Evolutionary conservation across 2,329 filamentous ascomycete species (phyloP).

Genomic region (Sporothrix brunneoviolacea): DNA sequence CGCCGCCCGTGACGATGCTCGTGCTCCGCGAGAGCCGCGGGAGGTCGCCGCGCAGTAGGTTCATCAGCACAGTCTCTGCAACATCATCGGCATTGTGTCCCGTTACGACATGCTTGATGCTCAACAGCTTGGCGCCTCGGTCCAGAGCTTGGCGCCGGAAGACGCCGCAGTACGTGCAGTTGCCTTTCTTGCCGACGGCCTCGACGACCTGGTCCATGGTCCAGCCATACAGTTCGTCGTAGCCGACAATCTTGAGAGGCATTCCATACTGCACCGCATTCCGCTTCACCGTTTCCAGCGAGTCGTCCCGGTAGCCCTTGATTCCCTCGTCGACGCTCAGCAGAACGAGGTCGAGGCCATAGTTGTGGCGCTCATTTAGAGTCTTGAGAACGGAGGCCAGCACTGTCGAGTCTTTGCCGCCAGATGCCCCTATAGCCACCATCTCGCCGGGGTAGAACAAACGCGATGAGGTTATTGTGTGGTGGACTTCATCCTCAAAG

Average conservation of each 20-base stretch:
- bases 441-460: conserved; percentile 79
- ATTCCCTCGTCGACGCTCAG: conserved; percentile 96
- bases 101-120: conserved; percentile 89
- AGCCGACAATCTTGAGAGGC: conserved; percentile 85
- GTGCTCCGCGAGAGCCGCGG: conserved; percentile 82
- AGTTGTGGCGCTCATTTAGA: conserved; percentile 81
- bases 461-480: conserved; percentile 76
- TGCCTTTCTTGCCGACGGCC: conserved; percentile 93
- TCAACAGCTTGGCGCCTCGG: conserved; percentile 78
- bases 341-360: conserved; percentile 77
- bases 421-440: conserved; percentile 91
- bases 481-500: conserved; percentile 90
- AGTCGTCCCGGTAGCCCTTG: conserved; percentile 93
- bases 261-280: conserved; percentile 89
- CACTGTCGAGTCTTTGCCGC: conserved; percentile 96
- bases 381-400: conserved; percentile 92
- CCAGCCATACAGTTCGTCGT: conserved; percentile 93
- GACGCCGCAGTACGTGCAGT: conserved; percentile 98
- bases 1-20: conserved; percentile 74
- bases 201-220: conserved; percentile 99
- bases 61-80: conserved; percentile 97
- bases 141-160: conserved; percentile 92
- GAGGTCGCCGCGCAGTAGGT: conserved; percentile 82
- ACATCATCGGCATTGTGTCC: conserved; percentile 98
- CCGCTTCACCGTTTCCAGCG: conserved; percentile 89